phyloP scores from a whole-genome alignment of 495 filamentous ascomycete species.

The Aspergillus ostianus region DNA sequence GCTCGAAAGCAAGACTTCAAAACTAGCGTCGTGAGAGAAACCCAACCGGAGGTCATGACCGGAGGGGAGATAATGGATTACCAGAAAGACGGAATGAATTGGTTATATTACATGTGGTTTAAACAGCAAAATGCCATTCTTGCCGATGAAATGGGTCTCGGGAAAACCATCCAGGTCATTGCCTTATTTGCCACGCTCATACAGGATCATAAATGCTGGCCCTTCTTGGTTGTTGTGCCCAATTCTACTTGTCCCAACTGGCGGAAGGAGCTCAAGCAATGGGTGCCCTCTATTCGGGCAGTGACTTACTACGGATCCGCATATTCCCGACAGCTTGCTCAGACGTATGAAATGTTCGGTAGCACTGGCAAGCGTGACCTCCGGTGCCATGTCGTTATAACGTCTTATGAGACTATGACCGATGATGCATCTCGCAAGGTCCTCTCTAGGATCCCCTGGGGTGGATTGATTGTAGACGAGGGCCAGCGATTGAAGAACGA shows the following conservation, averaged over 20 bases:
- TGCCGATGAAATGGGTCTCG: constrained; percentile 98
- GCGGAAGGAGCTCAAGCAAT: constrained; percentile 93
- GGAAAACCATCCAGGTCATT: constrained; percentile 96
- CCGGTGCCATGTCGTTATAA: constrained; percentile 87
- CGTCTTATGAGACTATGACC: constrained; percentile 85
- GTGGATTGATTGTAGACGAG: constrained; percentile 89
- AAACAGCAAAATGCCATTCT: constrained; percentile 83
- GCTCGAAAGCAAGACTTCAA: constrained; percentile 66
- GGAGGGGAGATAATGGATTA: constrained; percentile 90
- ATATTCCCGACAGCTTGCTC: constrained; percentile 65
- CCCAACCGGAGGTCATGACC: constrained; percentile 70
- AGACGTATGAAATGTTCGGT: constrained; percentile 75
- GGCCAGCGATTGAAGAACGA: constrained; percentile 96
- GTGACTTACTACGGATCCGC: constrained; percentile 85
- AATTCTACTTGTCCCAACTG: constrained; percentile 96
- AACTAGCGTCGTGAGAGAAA: constrained; percentile 59
- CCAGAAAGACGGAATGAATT: constrained; percentile 91
- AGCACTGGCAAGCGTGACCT: constrained; percentile 58
- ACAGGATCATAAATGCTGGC: constrained; percentile 78
- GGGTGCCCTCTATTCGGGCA: constrained; percentile 81
- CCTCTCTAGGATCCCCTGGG: constrained; percentile 73
- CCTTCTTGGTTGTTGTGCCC: constrained; percentile 89
- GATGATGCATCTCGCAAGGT: constrained; percentile 61
- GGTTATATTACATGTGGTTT: constrained; percentile 92
- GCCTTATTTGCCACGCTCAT: constrained; percentile 75